Evolutionary conservation across 768 basidiomycete genomes (phyloP).

Genomic region (Leucocoprinus leucothites): DNA sequence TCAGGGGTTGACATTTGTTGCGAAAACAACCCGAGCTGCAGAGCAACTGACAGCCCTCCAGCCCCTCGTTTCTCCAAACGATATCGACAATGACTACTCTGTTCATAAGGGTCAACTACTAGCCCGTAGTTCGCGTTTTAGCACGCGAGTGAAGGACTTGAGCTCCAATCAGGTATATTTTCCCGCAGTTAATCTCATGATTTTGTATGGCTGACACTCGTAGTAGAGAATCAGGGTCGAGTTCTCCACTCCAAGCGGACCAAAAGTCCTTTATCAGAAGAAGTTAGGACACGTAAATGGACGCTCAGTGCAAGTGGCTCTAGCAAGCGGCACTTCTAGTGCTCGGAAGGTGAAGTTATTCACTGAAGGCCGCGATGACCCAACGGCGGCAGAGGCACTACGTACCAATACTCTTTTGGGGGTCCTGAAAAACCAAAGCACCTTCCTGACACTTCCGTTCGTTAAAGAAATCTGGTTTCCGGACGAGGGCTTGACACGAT

Average conservation of each 20-base stretch:
- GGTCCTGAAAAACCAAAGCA: conserved; percentile 22
- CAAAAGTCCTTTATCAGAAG: background rate
- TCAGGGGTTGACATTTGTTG: conserved; percentile 26
- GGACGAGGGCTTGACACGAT: background rate
- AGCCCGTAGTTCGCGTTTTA: conserved; percentile 38
- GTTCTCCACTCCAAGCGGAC: conserved; percentile 5
- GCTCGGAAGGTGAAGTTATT: conserved; percentile 32
- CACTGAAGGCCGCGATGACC: conserved; percentile 44
- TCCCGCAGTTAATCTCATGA: background rate
- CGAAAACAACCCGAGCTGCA: conserved; percentile 35
- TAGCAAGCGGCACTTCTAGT: conserved; percentile 21
- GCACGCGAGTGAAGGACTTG: conserved; percentile 34
- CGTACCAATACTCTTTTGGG: conserved; percentile 24
- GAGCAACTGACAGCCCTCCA: conserved; percentile 37
- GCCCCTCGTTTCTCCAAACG: conserved; percentile 44
- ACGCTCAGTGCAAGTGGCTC: conserved; percentile 29
- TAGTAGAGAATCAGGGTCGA: background rate
- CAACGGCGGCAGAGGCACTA: conserved; percentile 43
- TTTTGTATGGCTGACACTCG: no score
- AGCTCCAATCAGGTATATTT: conserved; percentile 25
- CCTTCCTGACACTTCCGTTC: conserved; percentile 31
- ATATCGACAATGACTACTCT: conserved; percentile 30
- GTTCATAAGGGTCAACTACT: conserved; percentile 27
- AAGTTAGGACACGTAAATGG: conserved; percentile 27
- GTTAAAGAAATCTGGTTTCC: conserved; percentile 33